Base-by-base conservation (phyloP, 108 stramenopile species). In the Discostella stelligeroides region DNA sequence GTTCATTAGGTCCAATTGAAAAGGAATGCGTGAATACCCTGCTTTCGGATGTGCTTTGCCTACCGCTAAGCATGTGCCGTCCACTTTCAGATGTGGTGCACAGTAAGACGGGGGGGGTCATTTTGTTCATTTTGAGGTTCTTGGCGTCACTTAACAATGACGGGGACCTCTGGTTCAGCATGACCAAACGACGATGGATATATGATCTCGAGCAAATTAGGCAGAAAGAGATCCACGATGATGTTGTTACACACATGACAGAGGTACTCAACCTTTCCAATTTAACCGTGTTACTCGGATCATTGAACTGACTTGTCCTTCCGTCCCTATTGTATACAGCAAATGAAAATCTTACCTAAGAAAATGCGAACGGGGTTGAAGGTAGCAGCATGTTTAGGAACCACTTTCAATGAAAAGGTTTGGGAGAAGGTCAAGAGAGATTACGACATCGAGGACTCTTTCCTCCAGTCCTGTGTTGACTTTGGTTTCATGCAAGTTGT, bases 101-200 rank as follows among this genome's bases (percentile, higher is more conserved):
- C 20, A 64, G 57, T 12, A 73, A 66, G 48, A 73, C 72, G 2
- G 57, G 72, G 37, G 72, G 72, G 5, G 65, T 73, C 47, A 73
- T 73, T 12, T 29, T 73, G 56, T 73, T 66, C 27, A 17, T 73
- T 14, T 47, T 60, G 14, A 59, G 55, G 51, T 56, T 80, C 18
- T 41, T 87, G 66, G 78, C 79, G 41, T 84, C 84, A 17, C 56
- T 87, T n/a, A 70, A 84, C 25, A 65, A 84, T 21, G 81, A 74
- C 25, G 80, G 83, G 8, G 47, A 84, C 29, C 70, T 87, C 1
- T 81, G 70, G 71, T 84, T 80, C 59, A 79, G 77, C 24, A 41
- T 76, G 57, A 83, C 72, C 49, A 47, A 43, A 8, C 70, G 71
- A 25, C 75, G 65, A 43, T 87, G 86, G 86, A 79, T 82, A 48